Evolutionary conservation across 2,329 filamentous ascomycete genomes (phyloP).

Genomic region (Diplodia corticola): DNA sequence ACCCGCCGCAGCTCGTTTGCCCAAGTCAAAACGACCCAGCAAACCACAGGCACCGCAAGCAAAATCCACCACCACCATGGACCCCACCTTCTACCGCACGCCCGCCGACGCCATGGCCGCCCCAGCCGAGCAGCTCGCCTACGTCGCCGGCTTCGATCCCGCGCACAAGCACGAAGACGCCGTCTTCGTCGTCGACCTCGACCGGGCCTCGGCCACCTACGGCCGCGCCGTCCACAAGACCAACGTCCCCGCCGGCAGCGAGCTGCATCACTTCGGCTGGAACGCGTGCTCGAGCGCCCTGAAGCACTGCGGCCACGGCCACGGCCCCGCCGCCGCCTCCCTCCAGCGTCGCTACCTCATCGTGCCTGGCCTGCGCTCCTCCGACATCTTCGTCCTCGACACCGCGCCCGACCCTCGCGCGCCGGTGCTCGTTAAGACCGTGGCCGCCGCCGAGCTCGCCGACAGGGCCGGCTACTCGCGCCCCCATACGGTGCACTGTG

Average conservation of each 20-base stretch:
- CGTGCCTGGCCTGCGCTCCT: background rate
- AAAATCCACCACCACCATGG: background rate
- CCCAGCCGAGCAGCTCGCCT: background rate
- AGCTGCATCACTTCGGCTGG: slow-evolving; percentile 8
- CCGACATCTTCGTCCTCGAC: slow-evolving; percentile 1
- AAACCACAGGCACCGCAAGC: too few relatives aligned
- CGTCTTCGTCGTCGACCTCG: background rate
- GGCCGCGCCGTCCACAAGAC: background rate
- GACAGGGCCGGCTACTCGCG: background rate
- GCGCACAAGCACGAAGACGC: background rate
- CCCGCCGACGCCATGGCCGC: slow-evolving; percentile 1
- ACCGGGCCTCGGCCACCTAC: background rate
- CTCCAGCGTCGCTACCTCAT: background rate
- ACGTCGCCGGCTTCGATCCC: background rate
- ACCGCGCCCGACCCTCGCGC: background rate
- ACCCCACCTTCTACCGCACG: slow-evolving; percentile 2
- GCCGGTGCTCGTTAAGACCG: background rate
- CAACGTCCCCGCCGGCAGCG: background rate
- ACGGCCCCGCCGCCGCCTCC: background rate
- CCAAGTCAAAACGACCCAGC: too few relatives aligned
- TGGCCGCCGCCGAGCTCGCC: background rate
- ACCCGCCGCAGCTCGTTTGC: too few relatives aligned
- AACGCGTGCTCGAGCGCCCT: slow-evolving; percentile 5
- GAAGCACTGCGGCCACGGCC: background rate
- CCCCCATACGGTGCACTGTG: slow-evolving; percentile 3